Base-by-base conservation (phyloP, 192 early-diverging fungal genomes). In the Bifiguratus adelaidae region DNA sequence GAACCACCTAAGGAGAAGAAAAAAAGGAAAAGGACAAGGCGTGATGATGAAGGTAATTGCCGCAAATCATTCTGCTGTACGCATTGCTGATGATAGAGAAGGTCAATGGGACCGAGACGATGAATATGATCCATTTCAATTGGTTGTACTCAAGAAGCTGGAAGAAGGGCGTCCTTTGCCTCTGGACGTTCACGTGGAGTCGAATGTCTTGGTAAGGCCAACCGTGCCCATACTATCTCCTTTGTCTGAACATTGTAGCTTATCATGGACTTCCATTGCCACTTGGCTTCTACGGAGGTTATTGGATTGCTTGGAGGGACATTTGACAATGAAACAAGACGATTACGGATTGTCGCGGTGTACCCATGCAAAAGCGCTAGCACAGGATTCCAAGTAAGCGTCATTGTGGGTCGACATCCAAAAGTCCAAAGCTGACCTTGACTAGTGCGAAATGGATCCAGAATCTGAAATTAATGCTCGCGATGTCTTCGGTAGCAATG, bases 381-480 rank as follows among this genome's bases (percentile, higher is more conserved):
- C 58, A 89, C 89, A 2, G 77, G 83, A 2, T 78, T 87, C 30
- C 86, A 81, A 48, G 71, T 67, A 46, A 29, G 18, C 40, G 11
- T 1, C 12, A 41, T 16, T 18, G 8, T 53, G 30, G n/a, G 1
- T 0, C 20, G 3, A n/a, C 33, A 34, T 53, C 41, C 52, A 18
- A 28, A 12, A 35, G 18, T 44, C 32, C n/a, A n/a, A n/a, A n/a
- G n/a, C n/a, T n/a, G n/a, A 34, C 11, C 34, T 22, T 19, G 19
- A n/a, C 15, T 48, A 91, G 69, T 96, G 92, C 66, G 93, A 96
- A 55, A 92, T 96, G 86, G 92, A 94, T 52, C 85, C 88, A 19
- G 80, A 58, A 9, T 86, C 84, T 1, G 91, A 96, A 48, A 80
- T 92, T 40, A 71, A 80, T 28, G 92, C 93, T 0, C 72, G 88